Evolutionary conservation across 768 basidiomycete species (phyloP), one percentile per base, ranked within the genome.

Genomic region (Tremella mesenterica): DNA sequence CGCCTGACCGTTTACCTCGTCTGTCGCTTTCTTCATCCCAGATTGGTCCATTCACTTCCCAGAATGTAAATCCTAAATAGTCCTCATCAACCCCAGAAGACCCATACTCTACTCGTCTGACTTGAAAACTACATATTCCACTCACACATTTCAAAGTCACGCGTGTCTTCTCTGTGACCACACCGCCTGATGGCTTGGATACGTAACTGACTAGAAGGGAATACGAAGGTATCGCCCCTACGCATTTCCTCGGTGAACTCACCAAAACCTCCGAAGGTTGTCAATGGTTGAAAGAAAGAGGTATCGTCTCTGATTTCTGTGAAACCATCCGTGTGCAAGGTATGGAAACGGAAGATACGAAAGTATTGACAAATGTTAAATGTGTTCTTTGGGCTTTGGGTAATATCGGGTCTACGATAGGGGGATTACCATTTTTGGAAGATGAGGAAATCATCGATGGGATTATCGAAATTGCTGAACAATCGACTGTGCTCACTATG

Each of bases 221-320:
- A 31, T 65, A 63, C 47, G 59, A 66, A 25, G 63, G 65, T 12
- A 84, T 84, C 10, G 87, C 90, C 12, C 95, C 93, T 2, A 83
- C 86, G 1, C 92, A 99, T 72, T 97, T 99, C 74, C 93, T 96
- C 64, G 93, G 93, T 20, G 93, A 96, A 73, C 87, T 97, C 81
- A 85, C 91, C 43, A 96, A 95, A 73, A 97, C 95, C 2, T 86
- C 87, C 52, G 83, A 92, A 45, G 95, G 95, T 0, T 93, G 91
- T 72, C 86, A 87, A 66, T 83, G 91, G 9, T 75, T 99, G 34
- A 82, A 84, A 54, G 90, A 92, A 54, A 90, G 86, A 61, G 88
- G 88, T 0, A 89, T 97, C 68, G 91, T 97, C 64, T 69, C 79
- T 4, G 88, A 93, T 58, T 96, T 96, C 65, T 84, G 88, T 1